These are phyloP conservation scores for Tetrapisispora fleetii DNA, from an alignment of 805 yeast genomes.

Conservation along the genomic window DNA sequence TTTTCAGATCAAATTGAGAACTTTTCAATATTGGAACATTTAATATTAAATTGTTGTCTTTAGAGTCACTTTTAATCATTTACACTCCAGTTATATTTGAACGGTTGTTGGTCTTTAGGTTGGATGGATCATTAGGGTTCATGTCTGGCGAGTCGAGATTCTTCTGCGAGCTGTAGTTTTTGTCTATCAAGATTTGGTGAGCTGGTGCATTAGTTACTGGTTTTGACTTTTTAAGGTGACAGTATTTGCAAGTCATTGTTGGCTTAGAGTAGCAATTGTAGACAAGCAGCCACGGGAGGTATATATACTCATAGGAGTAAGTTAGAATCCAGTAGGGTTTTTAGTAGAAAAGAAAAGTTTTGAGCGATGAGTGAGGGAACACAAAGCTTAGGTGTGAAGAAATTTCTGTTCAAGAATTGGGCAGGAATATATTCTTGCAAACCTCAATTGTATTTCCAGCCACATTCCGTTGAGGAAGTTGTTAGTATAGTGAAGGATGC, in stretches of 20 bases:
- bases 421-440: constrained; percentile 76
- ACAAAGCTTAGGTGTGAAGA: constrained; percentile 10
- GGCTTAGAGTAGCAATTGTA: too few species aligned
- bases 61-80: too few species aligned
- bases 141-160: too few species aligned
- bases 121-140: too few species aligned
- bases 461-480: constrained; percentile 59
- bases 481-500: constrained; percentile 60
- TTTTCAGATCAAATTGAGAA: neutral
- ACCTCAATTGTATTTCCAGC: constrained; percentile 77
- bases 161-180: too few species aligned
- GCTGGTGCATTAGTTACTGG: neutral
- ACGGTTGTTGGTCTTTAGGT: too few species aligned
- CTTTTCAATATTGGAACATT: neutral
- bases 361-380: neutral
- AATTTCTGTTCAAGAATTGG: constrained; percentile 48
- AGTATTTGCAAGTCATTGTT: neutral
- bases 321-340: too few species aligned
- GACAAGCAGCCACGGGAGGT: too few species aligned
- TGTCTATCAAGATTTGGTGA: neutral
- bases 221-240: neutral
- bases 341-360: too few species aligned
- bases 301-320: too few species aligned
- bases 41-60: too few species aligned
- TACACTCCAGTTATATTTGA: too few species aligned